Percentiles rank a stretch among this genome's conserved stretches.
These are phyloP conservation scores for Aspergillus intermedius DNA, from an alignment of 2,329 filamentous ascomycete species.

Conservation along the genomic window DNA sequence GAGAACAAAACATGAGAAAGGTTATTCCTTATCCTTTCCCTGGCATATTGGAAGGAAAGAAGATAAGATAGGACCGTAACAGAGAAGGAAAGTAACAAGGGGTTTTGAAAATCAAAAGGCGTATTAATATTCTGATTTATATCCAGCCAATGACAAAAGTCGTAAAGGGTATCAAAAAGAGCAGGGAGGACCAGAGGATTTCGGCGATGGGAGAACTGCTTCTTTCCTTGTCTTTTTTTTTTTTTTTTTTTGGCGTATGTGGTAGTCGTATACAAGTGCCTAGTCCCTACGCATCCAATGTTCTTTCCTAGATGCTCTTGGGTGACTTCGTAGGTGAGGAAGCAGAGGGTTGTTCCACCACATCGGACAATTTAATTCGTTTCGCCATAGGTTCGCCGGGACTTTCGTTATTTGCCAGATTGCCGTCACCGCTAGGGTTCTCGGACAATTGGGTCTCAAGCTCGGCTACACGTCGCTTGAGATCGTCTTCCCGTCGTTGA, in stretches of 20 bases:
- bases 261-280: conserved; percentile 1
- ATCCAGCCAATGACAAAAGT: conserved; percentile 30
- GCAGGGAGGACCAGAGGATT: conserved; percentile 23
- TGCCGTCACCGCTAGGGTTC: conserved; percentile 12
- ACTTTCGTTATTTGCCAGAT: conserved; percentile 15
- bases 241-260: background rate
- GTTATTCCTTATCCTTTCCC: background rate
- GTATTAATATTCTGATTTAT: conserved; percentile 14
- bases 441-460: conserved; percentile 53
- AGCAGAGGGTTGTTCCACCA: conserved; percentile 40
- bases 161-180: conserved; percentile 36
- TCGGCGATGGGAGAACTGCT: conserved; percentile 10
- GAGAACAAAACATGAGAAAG: background rate
- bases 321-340: conserved; percentile 28
- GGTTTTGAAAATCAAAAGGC: background rate
- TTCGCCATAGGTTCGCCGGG: conserved; percentile 47
- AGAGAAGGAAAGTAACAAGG: background rate
- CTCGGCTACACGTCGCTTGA: conserved; percentile 77
- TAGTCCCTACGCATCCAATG: background rate
- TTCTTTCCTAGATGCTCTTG: conserved; percentile 21
- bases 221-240: background rate
- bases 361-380: conserved; percentile 51
- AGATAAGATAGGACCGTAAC: too few relatives aligned
- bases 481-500: conserved; percentile 68
- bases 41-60: too few relatives aligned